Base-by-base conservation (phyloP, 2,329 filamentous ascomycete genomes). In the Dendryphion nanum region DNA sequence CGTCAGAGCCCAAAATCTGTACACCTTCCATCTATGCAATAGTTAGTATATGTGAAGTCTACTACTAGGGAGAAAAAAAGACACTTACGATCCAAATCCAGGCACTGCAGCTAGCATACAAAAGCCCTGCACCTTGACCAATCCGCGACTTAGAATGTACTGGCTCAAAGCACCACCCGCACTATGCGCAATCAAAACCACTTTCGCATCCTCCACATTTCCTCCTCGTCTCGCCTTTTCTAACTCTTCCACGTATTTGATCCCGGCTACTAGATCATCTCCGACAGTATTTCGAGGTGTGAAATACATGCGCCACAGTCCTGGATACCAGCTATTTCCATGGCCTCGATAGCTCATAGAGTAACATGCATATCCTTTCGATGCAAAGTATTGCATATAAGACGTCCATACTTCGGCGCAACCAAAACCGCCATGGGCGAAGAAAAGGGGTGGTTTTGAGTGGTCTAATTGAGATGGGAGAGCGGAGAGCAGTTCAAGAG, bases 381-480 rank as follows among this genome's bases (percentile, higher is more conserved):
- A 45, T 3, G 72, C 62, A 38, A 79, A 70, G 48, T 66, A 75
- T 17, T 59, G 61, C 66, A 80, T 72, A 48, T 75, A 80, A 30
- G 71, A 65, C 6, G 71, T 61, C 73, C 75, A 79, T 15, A 77
- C 67, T 53, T 69, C 71, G 6, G 76, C 77, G 37, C 66, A 66
- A 28, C 75, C 76, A 64, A 78, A 77, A 33, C 75, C 75, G 26
- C 76, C 76, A 45, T 79, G 76, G 21, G 70, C 62, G 57, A 79
- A 77, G 60, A 78, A 69, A 10, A 78, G 53, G 2, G 72, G 68
- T 7, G 66, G 54, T 12, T 55, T 51, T 18, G 17, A 33, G 30
- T 12, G 7, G 8, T 30, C 19, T 18, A 15, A 6, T 19, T 37
- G 16, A 28, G 47, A 37, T 1, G 70, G 66, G 12, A 55, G 47